Evolutionary conservation across 2,329 filamentous ascomycete species (phyloP).

Genomic region (Achaetomium macrosporum): DNA sequence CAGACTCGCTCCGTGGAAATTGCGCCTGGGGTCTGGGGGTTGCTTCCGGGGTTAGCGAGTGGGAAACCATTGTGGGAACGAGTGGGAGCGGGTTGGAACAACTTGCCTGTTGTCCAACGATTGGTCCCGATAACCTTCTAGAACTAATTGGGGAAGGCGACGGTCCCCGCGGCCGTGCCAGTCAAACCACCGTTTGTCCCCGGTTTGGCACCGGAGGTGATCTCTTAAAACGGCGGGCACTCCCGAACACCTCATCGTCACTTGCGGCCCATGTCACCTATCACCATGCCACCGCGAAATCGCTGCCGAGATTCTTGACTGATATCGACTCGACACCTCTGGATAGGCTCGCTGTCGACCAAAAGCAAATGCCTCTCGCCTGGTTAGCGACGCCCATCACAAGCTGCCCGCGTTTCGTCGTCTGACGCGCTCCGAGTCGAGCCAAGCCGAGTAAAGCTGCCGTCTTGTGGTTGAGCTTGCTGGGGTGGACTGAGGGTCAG

Average conservation of each 20-base stretch:
- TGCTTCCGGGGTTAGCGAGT: background rate
- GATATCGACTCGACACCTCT: constrained; percentile 1
- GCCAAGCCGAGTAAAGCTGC: background rate
- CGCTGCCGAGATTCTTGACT: background rate
- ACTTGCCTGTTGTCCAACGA: constrained; percentile 10
- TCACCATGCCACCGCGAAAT: constrained; percentile 5
- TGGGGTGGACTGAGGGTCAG: background rate
- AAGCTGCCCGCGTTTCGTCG: constrained; percentile 2
- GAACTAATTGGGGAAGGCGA: constrained; percentile 23
- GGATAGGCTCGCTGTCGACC: background rate
- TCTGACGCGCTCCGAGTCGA: background rate
- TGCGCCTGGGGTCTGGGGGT: constrained; percentile 5
- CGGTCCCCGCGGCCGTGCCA: constrained; percentile 1
- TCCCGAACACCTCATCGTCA: constrained; percentile 23
- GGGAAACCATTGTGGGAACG: background rate
- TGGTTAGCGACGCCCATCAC: background rate
- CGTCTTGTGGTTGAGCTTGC: background rate
- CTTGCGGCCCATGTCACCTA: constrained; percentile 6
- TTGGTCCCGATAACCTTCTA: constrained; percentile 22
- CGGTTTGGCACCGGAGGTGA: constrained; percentile 6
- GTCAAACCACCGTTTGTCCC: background rate
- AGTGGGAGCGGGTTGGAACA: constrained; percentile 6
- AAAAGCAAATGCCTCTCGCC: constrained; percentile 6
- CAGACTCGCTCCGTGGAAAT: constrained; percentile 7
- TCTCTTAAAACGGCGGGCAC: constrained; percentile 21